Evolutionary conservation across 331 rosid genomes (phyloP).

Genomic region (Quercus phellos): DNA sequence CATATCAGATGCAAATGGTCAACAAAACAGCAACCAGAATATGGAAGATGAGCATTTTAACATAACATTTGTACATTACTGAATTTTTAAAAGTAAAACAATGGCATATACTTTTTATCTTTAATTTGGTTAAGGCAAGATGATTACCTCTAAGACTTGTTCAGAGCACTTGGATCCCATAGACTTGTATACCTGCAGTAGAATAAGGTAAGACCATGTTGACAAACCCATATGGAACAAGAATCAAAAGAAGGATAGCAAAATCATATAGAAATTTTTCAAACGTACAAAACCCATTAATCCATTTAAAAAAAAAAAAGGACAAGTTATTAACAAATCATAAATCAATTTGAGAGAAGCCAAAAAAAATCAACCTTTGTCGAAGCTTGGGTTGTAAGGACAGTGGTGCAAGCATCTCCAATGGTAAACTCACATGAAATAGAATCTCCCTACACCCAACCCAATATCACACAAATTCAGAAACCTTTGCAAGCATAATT

Average conservation of each 20-base stretch:
- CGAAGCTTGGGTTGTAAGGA: slow-evolving; percentile 79
- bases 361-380: slow-evolving; percentile 53
- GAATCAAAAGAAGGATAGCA: background rate
- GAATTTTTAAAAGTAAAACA: background rate
- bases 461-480: background rate
- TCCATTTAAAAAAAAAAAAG: background rate
- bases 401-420: slow-evolving; percentile 59
- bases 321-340: background rate
- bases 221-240: slow-evolving; percentile 3
- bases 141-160: slow-evolving; percentile 67
- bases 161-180: slow-evolving; percentile 62
- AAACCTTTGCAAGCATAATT: background rate
- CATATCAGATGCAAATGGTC: background rate
- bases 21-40: background rate
- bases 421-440: slow-evolving; percentile 55
- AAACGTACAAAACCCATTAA: slow-evolving; percentile 1
- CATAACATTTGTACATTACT: background rate
- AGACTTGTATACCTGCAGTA: slow-evolving; percentile 77
- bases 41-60: background rate
- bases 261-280: background rate
- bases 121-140: background rate
- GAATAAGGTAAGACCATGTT: slow-evolving; percentile 7
- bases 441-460: slow-evolving; percentile 59
- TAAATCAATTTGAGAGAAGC: background rate
- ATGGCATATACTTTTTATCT: background rate